Base-by-base conservation (phyloP, 441 rosid species). In the Mallotus repandus region DNA sequence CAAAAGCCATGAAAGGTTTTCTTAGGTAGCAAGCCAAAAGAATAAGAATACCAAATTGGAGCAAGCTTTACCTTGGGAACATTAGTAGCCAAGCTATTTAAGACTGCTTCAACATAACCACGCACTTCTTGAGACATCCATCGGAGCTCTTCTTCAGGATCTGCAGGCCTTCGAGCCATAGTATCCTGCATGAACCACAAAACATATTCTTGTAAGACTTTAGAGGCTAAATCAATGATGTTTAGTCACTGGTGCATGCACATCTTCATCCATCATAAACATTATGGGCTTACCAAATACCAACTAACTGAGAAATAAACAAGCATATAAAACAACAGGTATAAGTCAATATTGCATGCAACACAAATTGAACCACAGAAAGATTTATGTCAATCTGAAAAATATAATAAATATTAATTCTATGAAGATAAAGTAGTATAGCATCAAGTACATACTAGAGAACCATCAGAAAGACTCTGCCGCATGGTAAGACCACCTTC, bases 51-150 rank as follows among this genome's bases (percentile, higher is more conserved):
- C 78, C 76, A 64, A 68, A 56, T 57, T 71, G 57, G 69, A 68
- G 46, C 77, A 46, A 11, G n/a, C 50, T 4, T 29, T 74, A 91
- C 99, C 87, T 96, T 96, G 64, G 99, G 99, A 78, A 96, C 97
- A 84, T 96, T 96, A 70, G 99, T 98, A 67, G 95, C 98, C 70
- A 96, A 93, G 83, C 99, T 96, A 84, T 92, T 94, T 74, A 96
- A 96, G 85, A 96, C 99, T 64, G 99, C 99, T 88, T 96, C 99
- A 49, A 96, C 98, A 66, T 96, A 96, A 77, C 99, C 96, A 15
- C 98, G 98, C 19, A 96, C 98, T 91, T 96, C 99, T 79, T 96
- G 99, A 63, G 99, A 91, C 98, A 96, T 96, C 99, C 99, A 96
- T 63, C 97, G 86, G 56, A 96, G 96, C 83, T 96, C 99, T 82